Evolutionary conservation across 1,139 yeast genomes (phyloP).

Genomic region (Yamadazyma buinensis): DNA sequence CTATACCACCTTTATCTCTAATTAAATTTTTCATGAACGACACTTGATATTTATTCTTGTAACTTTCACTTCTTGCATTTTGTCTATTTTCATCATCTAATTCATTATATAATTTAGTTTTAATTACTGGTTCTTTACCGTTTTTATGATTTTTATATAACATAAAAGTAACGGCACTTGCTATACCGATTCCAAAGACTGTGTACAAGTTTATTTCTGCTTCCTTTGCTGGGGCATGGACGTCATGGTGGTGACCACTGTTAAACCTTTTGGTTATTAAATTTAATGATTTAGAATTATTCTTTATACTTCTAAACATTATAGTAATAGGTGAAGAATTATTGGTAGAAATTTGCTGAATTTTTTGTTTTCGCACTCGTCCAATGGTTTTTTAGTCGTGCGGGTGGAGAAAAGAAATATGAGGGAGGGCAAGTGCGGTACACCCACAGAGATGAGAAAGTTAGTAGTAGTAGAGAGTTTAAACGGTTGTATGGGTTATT

Average conservation of each 20-base stretch:
- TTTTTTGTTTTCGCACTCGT: constrained; percentile 5
- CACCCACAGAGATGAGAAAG: too few species aligned
- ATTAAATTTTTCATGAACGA: constrained; percentile 42
- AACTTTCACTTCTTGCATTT: constrained; percentile 36
- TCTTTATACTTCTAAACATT: constrained; percentile 14
- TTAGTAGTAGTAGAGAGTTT: too few species aligned
- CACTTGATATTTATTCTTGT: constrained; percentile 36
- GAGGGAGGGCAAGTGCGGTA: too few species aligned
- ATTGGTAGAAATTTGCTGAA: constrained; percentile 10
- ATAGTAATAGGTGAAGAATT: constrained; percentile 9
- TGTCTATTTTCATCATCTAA: constrained; percentile 38
- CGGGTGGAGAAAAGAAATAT: too few species aligned
- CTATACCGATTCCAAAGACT: constrained; percentile 40
- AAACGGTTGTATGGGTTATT: too few species aligned
- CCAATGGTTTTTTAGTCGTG: constrained; percentile 9
- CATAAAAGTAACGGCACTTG: constrained; percentile 34
- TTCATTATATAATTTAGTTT: constrained; percentile 38
- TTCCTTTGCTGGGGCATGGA: constrained; percentile 27
- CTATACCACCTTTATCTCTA: constrained; percentile 47
- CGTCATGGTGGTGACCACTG: constrained; percentile 27
- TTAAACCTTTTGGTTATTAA: constrained; percentile 27
- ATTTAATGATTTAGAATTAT: constrained; percentile 6
- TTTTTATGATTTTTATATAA: constrained; percentile 37
- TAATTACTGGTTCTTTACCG: constrained; percentile 36
- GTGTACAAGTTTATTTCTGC: constrained; percentile 39